Evolutionary conservation across 2,329 filamentous ascomycete genomes (phyloP), one percentile per base, ranked within the genome.

Genomic region (Ophiostoma montium): DNA sequence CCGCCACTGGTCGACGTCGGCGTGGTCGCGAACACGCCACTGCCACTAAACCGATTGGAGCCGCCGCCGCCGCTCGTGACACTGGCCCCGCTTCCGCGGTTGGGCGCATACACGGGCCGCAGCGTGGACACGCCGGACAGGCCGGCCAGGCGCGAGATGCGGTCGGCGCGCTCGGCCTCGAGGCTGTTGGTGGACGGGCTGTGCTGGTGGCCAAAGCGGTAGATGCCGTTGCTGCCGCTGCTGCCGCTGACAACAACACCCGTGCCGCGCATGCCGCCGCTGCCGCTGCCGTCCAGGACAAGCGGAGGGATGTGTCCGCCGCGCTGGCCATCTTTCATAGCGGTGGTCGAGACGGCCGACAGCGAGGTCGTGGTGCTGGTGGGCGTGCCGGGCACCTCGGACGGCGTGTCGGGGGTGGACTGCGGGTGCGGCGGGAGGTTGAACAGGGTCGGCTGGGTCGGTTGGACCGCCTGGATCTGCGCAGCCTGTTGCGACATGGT

Each of bases 251-350:
- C n/a, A n/a, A n/a, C n/a, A n/a, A n/a, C n/a, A n/a, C n/a, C n/a
- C n/a, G n/a, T n/a, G n/a, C 19, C 35, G 16, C 5, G 23, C 4
- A 19, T 21, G 13, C 27, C 73, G 50, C 71, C 67, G 49, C 80
- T 74, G 2, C 31, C 19, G 16, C 48, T 41, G 23, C n/a, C 46
- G 27, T 36, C 42, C 6, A 45, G 35, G 2, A 36, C 15, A 11
- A 54, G 45, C 12, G 50, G 49, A 2, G 50, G 54, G 4, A 53
- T 13, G 27, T 55, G 47, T 61, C 88, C 80, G 55, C 90, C 90
- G 53, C 87, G 85, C 61, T 95, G 87, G 58, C 90, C 90, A 62
- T 96, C 90, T 67, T 95, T 95, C 72, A 95, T 95, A 47, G 90
- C 90, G 12, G 87, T 92, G 16, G 90, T 95, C 15, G 87, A 94